Evolutionary conservation across 2,329 filamentous ascomycete species (phyloP), one percentile per base, ranked within the genome.

Genomic region (Chlorencoelia australis): DNA sequence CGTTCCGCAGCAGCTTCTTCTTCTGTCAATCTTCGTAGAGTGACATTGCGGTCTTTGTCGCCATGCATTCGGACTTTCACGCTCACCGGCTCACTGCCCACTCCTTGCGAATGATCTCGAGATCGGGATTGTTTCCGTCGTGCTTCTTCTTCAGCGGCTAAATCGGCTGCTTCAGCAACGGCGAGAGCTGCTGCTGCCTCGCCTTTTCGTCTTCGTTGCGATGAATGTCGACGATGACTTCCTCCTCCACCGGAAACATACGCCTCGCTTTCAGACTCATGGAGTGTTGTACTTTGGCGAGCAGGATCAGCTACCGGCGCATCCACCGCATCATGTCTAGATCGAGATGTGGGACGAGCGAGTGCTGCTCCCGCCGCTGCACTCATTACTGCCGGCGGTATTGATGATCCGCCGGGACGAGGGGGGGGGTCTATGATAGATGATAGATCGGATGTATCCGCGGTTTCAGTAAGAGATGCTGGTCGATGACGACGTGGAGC

Each of bases 51-150:
- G 40, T 75, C 69, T 20, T 65, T 66, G 47, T 79, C 73, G 45
- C 75, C 70, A 44, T 76, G 69, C 30, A 78, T 63, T 49, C 70
- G 72, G 38, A 79, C 59, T 52, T 73, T 75, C 39, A 79, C 68
- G 49, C 70, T 73, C 20, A 74, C 64, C 3, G 69, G 63, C 20
- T 65, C 62, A 47, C 65, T 67, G 4, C 54, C 5, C 59, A 62
- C 17, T 7, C 25, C 42, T 9, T 33, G 41, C 19, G 38, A 35
- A 25, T 31, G 37, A 18, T 42, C 32, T 13, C 45, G 33, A 11
- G 38, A 43, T 32, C 51, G 44, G 20, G 45, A 48, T 33, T 48
- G 40, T 20, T 43, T 43, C 21, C 51, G 37, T 11, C 46, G 39
- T 19, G 59, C 54, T 25, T 68, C 65, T 46, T 72, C 65, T 46